Base-by-base conservation (phyloP, 306 rosid genomes). In the Carpinus viminea region DNA sequence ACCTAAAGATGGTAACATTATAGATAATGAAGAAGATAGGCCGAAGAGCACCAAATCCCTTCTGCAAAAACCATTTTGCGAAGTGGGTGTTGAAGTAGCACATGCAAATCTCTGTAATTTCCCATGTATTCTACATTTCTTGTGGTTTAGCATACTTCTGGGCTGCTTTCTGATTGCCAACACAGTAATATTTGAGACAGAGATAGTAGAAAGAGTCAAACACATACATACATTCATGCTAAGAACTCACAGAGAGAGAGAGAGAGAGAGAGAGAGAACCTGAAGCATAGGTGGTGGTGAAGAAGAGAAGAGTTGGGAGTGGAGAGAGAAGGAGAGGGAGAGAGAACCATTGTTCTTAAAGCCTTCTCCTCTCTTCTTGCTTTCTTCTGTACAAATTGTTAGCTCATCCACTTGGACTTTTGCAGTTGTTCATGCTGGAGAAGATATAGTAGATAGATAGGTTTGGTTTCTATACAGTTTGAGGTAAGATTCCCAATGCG, bases 1-100 rank as follows among this genome's bases (percentile, higher is more conserved):
- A 92, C 97, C 88, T 71, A 88, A 78, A 38, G 89, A 72, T 52
- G 89, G 89, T 24, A 70, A 71, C 24, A 86, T 74, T 66, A 87
- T 21, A 34, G 90, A 38, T 7, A 87, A 46, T 11, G 97, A 83
- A 75, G 88, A 81, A 79, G 93, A 83, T 43, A 91, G 78, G 38
- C 92, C 91, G 78, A 84, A 79, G 13, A 93, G 85, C 77, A 89
- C 2, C 68, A 90, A 86, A 81, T 91, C 90, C 83, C 98, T 89
- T 82, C 97, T 83, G 72, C 72, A 81, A 79, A 86, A 70, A 71
- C 79, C 54, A 81, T 38, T 69, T 82, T 85, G 76, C 0, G 91
- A 80, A 83, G 74, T 80, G 86, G 93, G 85, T 76, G 87, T 82
- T 55, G 79, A 50, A 78, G 76, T 54, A 68, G 71, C 77, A 78